Evolutionary conservation across 2,329 filamentous ascomycete species (phyloP).

Genomic region (Xylariales sp.): DNA sequence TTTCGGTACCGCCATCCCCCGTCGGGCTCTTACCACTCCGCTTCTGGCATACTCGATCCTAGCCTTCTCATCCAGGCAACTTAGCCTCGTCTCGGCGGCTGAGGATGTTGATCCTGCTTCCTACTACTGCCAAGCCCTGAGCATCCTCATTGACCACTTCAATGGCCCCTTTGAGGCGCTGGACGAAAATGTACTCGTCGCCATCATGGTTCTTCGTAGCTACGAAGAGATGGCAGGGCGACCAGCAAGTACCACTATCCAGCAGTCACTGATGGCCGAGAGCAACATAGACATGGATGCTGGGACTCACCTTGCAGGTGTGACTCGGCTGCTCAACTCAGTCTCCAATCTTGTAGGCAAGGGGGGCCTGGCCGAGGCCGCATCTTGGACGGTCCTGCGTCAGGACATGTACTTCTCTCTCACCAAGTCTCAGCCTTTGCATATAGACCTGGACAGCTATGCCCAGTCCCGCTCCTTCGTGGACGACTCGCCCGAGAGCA

Average conservation of each 20-base stretch:
- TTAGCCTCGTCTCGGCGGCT: constrained; percentile 3
- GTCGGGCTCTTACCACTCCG: constrained; percentile 2
- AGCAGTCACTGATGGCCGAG: not conserved
- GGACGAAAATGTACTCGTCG: constrained; percentile 7
- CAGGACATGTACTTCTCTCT: constrained; percentile 45
- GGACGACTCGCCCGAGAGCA: constrained; percentile 17
- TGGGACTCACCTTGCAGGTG: constrained; percentile 21
- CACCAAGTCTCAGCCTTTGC: constrained; percentile 30
- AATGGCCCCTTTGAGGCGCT: constrained; percentile 5
- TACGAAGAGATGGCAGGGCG: constrained; percentile 6
- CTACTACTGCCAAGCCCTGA: constrained; percentile 5
- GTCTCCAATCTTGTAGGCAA: constrained; percentile 21
- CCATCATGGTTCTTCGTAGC: constrained; percentile 3
- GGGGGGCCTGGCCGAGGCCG: constrained; percentile 34
- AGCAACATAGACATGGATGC: constrained; percentile 13
- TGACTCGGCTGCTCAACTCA: constrained; percentile 18
- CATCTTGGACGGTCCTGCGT: constrained; percentile 42
- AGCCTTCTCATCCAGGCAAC: constrained; percentile 3
- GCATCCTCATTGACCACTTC: constrained; percentile 4
- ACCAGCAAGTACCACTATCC: not conserved
- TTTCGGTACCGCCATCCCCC: constrained; percentile 6
- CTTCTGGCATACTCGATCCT: constrained; percentile 5
- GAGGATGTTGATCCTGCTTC: constrained; percentile 1
- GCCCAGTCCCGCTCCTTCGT: constrained; percentile 17
- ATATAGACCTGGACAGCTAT: constrained; percentile 31